Evolutionary conservation across 2,329 filamentous ascomycete species (phyloP).

Genomic region (Verticillium isaacii): DNA sequence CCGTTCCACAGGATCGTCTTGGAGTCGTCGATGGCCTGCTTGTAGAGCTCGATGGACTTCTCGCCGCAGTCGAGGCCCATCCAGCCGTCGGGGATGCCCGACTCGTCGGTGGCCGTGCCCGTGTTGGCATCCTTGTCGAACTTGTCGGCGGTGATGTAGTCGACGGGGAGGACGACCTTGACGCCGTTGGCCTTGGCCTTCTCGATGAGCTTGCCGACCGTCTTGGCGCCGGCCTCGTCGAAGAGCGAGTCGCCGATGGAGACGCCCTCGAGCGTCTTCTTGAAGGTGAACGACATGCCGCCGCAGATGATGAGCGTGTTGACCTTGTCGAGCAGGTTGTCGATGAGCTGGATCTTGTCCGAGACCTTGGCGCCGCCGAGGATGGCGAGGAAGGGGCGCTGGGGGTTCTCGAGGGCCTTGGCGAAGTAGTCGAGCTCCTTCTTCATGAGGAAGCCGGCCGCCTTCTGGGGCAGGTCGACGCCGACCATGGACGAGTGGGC

Average conservation of each 20-base stretch:
- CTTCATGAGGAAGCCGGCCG: constrained; percentile 98
- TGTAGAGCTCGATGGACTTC: constrained; percentile 83
- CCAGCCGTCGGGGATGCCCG: constrained; percentile 94
- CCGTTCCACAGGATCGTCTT: constrained; percentile 99
- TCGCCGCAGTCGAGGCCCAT: constrained; percentile 95
- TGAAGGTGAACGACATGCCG: constrained; percentile 99
- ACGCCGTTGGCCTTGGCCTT: constrained; percentile 97
- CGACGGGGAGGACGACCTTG: constrained; percentile 88
- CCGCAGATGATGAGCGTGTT: constrained; percentile 95
- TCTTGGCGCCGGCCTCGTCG: constrained; percentile 91
- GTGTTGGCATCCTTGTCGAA: constrained; percentile 81
- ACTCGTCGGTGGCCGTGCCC: constrained; percentile 76
- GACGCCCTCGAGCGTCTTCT: constrained; percentile 93
- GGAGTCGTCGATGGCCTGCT: constrained; percentile 78
- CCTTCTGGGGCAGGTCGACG: constrained; percentile 91
- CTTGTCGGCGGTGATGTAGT: constrained; percentile 95
- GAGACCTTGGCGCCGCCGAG: constrained; percentile 97
- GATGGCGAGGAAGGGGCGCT: constrained; percentile 97
- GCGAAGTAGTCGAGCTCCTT: constrained; percentile 99
- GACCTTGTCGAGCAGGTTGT: constrained; percentile 98
- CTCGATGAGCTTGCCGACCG: constrained; percentile 77
- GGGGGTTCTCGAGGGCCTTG: constrained; percentile 85
- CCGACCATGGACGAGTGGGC: constrained; percentile 99
- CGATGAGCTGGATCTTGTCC: constrained; percentile 99
- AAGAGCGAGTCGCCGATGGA: constrained; percentile 89